Base-by-base conservation (phyloP, 108 stramenopile genomes). In the Nannochloropsis salina region DNA sequence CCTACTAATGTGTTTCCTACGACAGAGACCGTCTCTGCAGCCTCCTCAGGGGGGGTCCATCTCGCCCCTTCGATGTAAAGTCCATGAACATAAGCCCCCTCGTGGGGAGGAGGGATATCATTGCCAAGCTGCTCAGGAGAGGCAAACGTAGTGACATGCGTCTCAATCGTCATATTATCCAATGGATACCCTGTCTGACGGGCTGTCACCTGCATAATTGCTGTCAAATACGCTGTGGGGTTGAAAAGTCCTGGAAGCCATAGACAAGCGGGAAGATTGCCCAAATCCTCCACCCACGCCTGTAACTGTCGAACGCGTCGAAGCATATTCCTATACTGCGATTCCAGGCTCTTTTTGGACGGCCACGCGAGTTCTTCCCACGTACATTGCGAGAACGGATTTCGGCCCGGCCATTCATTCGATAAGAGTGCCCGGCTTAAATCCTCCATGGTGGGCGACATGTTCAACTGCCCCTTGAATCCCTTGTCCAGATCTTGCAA, bases 191-290 rank as follows among this genome's bases (percentile, higher is more conserved):
- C 93, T 5, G 90, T 92, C n/a, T 85, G 83, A 4, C 94, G 90
- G 9, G 94, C 93, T 2, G 93, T 93, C 6, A 95, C 93, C 90
- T 94, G 93, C 92, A 90, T 92, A 44, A 94, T 91, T 42, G 93
- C 94, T 22, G 94, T 94, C 40, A 95, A 87, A 83, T 94, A 94
- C 9, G 93, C 93, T 41, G 88, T 92, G 15, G 94, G 94, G 47
- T 93, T 93, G 83, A 94, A 93, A 21, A 95, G 87, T 3, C 94
- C 94, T 21, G 93, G 93, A 12, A 95, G 92, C 94, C 94, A 95
- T 44, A 95, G 83, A 42, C 91, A 92, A 45, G 86, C 88, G 5
- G 94, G 61, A 74, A n/a, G 94, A 45, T 92, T 93, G 21, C 88
- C 89, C 9, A 95, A 83, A n/a, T 93, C 88, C 20, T 88, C 88